These are phyloP conservation scores for Scenedesmus sp. DNA, from an alignment of 163 green algal genomes.

Conservation along the genomic window DNA sequence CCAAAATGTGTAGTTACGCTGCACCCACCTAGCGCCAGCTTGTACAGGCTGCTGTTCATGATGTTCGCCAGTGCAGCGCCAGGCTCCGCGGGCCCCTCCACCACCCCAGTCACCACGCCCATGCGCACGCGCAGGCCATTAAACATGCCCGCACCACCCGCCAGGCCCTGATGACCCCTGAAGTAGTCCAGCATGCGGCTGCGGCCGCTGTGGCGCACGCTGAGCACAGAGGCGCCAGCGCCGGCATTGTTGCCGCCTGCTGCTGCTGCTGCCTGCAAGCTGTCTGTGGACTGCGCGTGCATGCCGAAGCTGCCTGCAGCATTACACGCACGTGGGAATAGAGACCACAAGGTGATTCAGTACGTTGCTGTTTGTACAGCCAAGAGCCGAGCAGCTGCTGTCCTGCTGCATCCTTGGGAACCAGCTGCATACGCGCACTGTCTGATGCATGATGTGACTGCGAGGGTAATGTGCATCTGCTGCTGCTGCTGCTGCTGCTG, in stretches of 20 bases:
- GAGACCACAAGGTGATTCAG: background rate
- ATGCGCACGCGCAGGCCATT: conserved; percentile 70
- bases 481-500: too few species aligned
- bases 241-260: background rate
- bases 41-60: conserved; percentile 55
- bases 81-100: conserved; percentile 31
- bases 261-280: background rate
- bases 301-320: background rate
- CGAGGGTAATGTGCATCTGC: too few species aligned
- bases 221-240: background rate
- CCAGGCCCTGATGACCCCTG: background rate
- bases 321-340: background rate
- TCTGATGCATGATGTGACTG: too few species aligned
- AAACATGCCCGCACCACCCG: conserved; percentile 35
- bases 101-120: conserved; percentile 62
- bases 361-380: too few species aligned
- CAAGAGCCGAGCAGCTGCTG: too few species aligned
- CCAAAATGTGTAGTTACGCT: too few species aligned
- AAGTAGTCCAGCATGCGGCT: conserved; percentile 31
- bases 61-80: background rate
- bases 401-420: too few species aligned
- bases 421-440: too few species aligned
- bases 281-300: background rate
- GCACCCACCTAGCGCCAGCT: conserved; percentile 59
- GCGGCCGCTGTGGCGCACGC: background rate